Evolutionary conservation across 805 yeast genomes (phyloP).

Genomic region (Babjeviella inositovora): DNA sequence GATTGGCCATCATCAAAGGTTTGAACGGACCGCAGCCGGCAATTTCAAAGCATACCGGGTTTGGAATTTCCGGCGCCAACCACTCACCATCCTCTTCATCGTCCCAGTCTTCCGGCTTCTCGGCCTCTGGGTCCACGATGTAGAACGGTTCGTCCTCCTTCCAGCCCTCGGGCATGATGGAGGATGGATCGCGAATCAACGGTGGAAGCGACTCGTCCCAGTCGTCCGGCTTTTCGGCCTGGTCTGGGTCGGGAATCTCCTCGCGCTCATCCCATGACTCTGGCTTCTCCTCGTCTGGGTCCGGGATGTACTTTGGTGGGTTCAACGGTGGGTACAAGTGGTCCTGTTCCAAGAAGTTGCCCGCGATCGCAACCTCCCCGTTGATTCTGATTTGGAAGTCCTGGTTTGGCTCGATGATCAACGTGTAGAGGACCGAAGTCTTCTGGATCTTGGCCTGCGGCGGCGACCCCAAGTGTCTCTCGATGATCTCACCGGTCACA

Average conservation of each 20-base stretch:
- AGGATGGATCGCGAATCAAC: constrained; percentile 51
- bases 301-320: constrained; percentile 51
- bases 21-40: constrained; percentile 78
- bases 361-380: constrained; percentile 60
- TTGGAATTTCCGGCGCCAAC: constrained; percentile 52
- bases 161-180: constrained; percentile 67
- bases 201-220: constrained; percentile 67
- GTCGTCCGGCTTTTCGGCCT: constrained; percentile 57
- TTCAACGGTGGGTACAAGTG: constrained; percentile 48
- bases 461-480: constrained; percentile 51
- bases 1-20: constrained; percentile 51
- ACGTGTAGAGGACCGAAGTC: constrained; percentile 57
- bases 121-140: constrained; percentile 54
- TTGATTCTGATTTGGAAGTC: constrained; percentile 70
- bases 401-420: constrained; percentile 49
- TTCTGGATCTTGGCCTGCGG: constrained; percentile 49
- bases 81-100: constrained; percentile 85
- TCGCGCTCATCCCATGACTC: constrained; percentile 68
- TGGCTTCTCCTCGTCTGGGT: constrained; percentile 47
- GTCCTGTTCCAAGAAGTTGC: constrained; percentile 40
- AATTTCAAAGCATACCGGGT: constrained; percentile 50
- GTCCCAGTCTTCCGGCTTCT: constrained; percentile 69
- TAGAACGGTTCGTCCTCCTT: constrained; percentile 40
- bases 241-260: constrained; percentile 50
- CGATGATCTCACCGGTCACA: constrained; percentile 37